Evolutionary conservation across 202 grass and related monocot genomes (phyloP).

Genomic region (Carex sylvatica): DNA sequence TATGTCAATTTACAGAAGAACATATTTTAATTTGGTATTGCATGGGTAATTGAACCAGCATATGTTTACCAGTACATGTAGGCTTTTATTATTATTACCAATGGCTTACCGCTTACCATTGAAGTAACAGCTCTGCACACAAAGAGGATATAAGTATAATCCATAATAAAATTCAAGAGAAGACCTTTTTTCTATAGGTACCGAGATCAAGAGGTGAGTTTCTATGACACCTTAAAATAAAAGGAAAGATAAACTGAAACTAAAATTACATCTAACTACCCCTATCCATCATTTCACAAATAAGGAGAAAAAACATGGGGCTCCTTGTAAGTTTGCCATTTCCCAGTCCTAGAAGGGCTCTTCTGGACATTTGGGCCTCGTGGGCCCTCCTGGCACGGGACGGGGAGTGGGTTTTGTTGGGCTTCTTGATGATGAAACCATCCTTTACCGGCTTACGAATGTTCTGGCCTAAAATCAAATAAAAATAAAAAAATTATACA

Average conservation of each 20-base stretch:
- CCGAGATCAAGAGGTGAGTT: not conserved
- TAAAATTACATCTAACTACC: too few species aligned
- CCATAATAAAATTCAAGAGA: not conserved
- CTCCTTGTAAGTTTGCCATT: too few species aligned
- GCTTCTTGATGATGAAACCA: constrained; percentile 79
- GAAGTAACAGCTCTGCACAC: constrained; percentile 19
- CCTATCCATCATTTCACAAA: too few species aligned
- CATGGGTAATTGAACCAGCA: constrained; percentile 8
- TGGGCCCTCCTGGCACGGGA: constrained; percentile 61
- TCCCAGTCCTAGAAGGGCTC: too few species aligned
- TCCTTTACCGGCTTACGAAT: constrained; percentile 80
- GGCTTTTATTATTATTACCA: constrained; percentile 12
- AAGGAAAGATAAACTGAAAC: too few species aligned
- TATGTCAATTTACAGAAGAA: constrained; percentile 19
- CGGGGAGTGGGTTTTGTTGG: constrained; percentile 74
- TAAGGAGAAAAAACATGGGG: too few species aligned
- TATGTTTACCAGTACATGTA: constrained; percentile 21
- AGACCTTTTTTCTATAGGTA: not conserved
- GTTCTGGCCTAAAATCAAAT: constrained; percentile 48
- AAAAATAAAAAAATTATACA: not conserved
- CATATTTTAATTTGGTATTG: constrained; percentile 20
- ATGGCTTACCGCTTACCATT: constrained; percentile 16
- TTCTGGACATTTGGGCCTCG: too few species aligned
- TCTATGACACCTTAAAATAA: not conserved
- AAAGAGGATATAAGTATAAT: constrained; percentile 11